Evolutionary conservation across 108 stramenopile genomes (phyloP), one percentile per base, ranked within the genome.

Genomic region (Cylindrotheca fusiformis): DNA sequence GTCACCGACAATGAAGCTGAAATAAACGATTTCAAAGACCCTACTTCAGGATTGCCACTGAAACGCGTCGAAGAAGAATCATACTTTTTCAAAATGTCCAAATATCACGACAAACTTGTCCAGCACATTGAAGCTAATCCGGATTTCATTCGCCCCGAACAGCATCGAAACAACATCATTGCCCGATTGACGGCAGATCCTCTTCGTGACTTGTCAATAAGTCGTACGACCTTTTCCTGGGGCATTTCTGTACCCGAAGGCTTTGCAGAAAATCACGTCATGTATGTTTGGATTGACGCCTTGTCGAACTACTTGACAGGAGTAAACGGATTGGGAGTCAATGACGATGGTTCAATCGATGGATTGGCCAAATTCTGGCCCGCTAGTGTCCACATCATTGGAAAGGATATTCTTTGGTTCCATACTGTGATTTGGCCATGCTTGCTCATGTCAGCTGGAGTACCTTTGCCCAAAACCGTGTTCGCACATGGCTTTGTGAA

Each of bases 271-370:
- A 79, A 92, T 33, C 95, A 96, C 73, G 99, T 98, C 74, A 97
- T 98, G 97, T 99, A 99, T 74, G 99, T 99, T 18, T 99, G 99
- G 99, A 84, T 99, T 44, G 99, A 99, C 84, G 99, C 99, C 4
- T 69, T 99, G 31, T 85, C 94, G 21, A 99, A 98, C 78, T 99
- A 99, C 63, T 58, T 98, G 47, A 94, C 96, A 0, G 96, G 95
- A 26, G 81, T 96, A 26, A 84, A 96, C 65, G 90, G 75, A 14
- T 74, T 97, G 67, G 80, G 76, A 22, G 78, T 78, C 33, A 72
- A 84, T 29, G 76, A 76, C n/a, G 75, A 84, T 24, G 74, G 64
- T 0, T 48, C 32, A 31, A 58, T 60, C 44, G 65, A 83, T 50
- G 69, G 76, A 20, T 52, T 90, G 81, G 65, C 77, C 17, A 71